Evolutionary conservation across 768 basidiomycete species (phyloP), one percentile per base, ranked within the genome.

Genomic region (Cytidiella melzeri): DNA sequence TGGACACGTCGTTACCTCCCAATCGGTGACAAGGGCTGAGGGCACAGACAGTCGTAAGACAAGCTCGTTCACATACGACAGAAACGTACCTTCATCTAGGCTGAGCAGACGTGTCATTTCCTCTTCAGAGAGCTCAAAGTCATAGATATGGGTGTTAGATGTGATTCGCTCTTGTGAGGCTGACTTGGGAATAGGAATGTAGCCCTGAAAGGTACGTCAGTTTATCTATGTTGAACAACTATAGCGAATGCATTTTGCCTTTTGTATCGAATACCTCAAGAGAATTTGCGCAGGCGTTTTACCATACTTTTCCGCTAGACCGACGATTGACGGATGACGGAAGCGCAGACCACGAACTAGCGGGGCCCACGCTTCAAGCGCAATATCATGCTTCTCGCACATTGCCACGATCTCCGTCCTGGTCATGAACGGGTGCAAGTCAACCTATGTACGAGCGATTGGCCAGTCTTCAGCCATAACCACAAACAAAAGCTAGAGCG

Each of bases 261-360:
- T 84, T 63, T 92, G 86, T n/a, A 92, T 65, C 10, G 80, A 83
- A 63, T 81, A 89, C n/a, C 87, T 73, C 24, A 89, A 68, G 34
- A 87, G 68, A 42, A 90, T 67, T 56, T 78, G 76, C 57, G 81
- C 72, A n/a, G 75, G 68, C 41, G 69, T 60, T 57, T 80, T 87
- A 34, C 63, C 58, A 60, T 86, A 80, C 61, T 79, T 81, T 37
- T 71, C 56, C 5, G 76, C 73, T 30, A 80, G 66, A 26, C 59
- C 59, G 21, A 62, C 61, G 54, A 88, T 68, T 9, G 65, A 64
- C 18, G 79, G 75, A 64, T 84, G 77, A 18, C 75, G 60, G 67
- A 90, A 85, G 41, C 81, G 73, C 63, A 80, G 69, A 10, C 77
- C 83, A 19, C 84, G 72, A 15, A 79, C 85, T 5, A 89, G 73